Base-by-base conservation (phyloP, 2,329 filamentous ascomycete genomes). In the Paramyrothecium roridum region DNA sequence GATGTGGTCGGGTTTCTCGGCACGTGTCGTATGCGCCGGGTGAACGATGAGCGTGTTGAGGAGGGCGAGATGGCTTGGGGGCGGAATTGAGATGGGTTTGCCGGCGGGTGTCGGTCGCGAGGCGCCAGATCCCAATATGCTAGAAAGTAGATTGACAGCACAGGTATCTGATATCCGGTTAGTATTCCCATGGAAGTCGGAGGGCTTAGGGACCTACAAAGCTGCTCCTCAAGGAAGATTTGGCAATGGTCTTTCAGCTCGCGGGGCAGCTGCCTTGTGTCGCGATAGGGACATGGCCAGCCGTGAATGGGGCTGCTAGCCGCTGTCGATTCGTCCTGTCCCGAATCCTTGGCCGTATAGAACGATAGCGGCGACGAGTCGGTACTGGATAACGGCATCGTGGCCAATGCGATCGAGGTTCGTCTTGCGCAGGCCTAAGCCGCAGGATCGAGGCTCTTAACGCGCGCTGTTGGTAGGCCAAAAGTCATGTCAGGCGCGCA, bases 31-130 rank as follows among this genome's bases (percentile, higher is more conserved):
- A 60, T 89, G 84, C 22, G 78, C 75, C 0, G 93, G 93, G 65
- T 96, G 91, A 16, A 95, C 82, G n/a, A 87, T 73, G n/a, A 97
- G 77, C 2, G 91, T 95, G 47, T 81, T 85, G n/a, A 92, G 81
- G 10, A 97, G 77, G 8, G 90, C 87, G 22, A 98, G 77, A 60
- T 93, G 87, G 55, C 84, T 82, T 0, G 88, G 80, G 2, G 89
- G 84, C 1, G 93, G 90, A 19, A 91, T 73, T 56, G 82, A 82
- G 12, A 83, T 82, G 1, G 84, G 76, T 33, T 72, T 73, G 12
- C 57, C 49, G 48, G 54, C 56, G 3, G 59, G 54, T 4, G 57
- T 56, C 46, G 61, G 59, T 59, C 64, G 66, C 8, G 72, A 70
- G 65, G 68, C 65, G 54, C 84, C 82, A 16, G 84, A 77, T 2